These are phyloP conservation scores for Rhodamnia argentea DNA, from an alignment of 345 rosid species.

Conservation along the genomic window DNA sequence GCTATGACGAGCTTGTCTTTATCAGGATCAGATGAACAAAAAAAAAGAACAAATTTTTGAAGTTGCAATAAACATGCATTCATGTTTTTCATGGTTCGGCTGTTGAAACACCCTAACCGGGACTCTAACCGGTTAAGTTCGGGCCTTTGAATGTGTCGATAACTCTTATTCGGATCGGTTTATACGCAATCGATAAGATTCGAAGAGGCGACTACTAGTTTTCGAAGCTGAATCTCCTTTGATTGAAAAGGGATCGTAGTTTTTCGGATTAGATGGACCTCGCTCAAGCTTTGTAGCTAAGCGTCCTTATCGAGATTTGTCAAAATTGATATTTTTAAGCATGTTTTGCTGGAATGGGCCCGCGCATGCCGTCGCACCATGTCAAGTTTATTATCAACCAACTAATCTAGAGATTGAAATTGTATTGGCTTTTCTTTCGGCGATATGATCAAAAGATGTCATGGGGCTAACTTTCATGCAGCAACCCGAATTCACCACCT, in stretches of 20 bases:
- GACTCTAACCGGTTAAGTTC: not conserved
- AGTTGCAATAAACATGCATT: too few species aligned
- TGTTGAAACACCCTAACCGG: too few species aligned
- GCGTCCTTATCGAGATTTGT: too few species aligned
- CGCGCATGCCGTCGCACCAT: too few species aligned
- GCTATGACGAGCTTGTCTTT: not conserved
- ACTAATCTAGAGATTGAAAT: too few species aligned
- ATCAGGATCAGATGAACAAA: not conserved
- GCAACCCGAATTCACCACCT: not conserved
- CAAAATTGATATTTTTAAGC: too few species aligned
- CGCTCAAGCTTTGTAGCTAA: not conserved
- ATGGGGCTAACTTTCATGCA: not conserved
- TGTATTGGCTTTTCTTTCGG: not conserved
- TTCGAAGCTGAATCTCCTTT: not conserved
- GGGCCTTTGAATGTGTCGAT: not conserved
- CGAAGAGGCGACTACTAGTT: not conserved
- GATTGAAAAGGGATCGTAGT: not conserved
- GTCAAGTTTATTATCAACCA: too few species aligned
- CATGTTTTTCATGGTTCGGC: too few species aligned
- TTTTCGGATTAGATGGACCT: fast-evolving
- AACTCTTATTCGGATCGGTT: not conserved
- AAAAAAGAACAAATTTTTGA: not conserved
- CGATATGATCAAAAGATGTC: not conserved
- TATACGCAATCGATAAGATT: fast-evolving
- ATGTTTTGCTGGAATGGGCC: too few species aligned